phyloP scores from a whole-genome alignment of 176 grass and related monocot species.

The Areca catechu region DNA sequence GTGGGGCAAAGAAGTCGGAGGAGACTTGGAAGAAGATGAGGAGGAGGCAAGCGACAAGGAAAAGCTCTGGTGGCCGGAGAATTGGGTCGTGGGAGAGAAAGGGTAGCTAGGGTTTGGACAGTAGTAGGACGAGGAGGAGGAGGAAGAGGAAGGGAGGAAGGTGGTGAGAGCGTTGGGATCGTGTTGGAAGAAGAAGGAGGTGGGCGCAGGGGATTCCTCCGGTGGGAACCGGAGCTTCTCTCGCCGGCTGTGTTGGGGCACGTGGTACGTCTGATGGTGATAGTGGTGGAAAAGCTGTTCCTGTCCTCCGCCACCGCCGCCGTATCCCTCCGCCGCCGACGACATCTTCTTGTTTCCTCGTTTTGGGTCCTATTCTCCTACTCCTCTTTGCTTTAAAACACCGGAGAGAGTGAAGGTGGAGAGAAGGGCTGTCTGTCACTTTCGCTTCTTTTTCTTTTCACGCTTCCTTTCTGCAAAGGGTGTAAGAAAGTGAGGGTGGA shows the following conservation, averaged over 20 bases:
- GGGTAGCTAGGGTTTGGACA: background rate
- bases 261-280: background rate
- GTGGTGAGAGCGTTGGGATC: background rate
- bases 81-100: background rate
- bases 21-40: constrained; percentile 34
- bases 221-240: no score
- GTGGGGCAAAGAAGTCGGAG: constrained; percentile 3
- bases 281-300: background rate
- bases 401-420: no score
- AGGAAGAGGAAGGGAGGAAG: constrained; percentile 1
- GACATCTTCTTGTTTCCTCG: no score
- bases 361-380: no score
- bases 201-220: no score
- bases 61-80: constrained; percentile 27
- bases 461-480: no score
- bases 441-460: no score
- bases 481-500: no score
- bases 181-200: background rate
- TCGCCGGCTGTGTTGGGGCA: no score
- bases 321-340: background rate
- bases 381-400: no score
- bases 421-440: no score
- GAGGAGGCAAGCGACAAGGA: constrained; percentile 59
- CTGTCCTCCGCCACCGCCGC: background rate
- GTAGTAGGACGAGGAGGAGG: background rate